Percentiles rank a stretch among this genome's conserved stretches.
Evolutionary conservation across 768 basidiomycete genomes (phyloP).

Genomic region (Amanita pallidorosea): DNA sequence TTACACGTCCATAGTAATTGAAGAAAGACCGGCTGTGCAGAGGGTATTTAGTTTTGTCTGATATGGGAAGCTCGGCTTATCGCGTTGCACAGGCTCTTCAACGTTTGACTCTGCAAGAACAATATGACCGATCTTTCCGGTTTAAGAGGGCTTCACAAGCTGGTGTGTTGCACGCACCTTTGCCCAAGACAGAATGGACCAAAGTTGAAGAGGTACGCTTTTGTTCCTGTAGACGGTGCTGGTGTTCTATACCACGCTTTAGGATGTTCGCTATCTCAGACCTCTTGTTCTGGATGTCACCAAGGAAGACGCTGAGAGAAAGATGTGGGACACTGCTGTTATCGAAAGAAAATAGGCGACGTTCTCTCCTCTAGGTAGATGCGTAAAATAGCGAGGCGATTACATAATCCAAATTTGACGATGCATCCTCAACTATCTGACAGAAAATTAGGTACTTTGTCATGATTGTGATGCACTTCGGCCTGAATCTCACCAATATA

Average conservation of each 20-base stretch:
- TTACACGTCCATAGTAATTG: constrained; percentile 40
- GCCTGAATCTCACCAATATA: constrained; percentile 1
- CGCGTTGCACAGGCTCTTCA: constrained; percentile 51
- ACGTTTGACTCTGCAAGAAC: constrained; percentile 70
- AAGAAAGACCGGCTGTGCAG: constrained; percentile 72
- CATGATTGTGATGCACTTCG: background rate
- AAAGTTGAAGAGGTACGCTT: constrained; percentile 57
- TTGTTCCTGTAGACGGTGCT: background rate
- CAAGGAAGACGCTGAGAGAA: constrained; percentile 70
- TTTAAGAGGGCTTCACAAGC: constrained; percentile 76
- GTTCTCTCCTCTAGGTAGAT: constrained; percentile 1
- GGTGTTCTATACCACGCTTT: constrained; percentile 8
- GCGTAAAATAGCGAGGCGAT: background rate
- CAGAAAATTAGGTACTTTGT: constrained; percentile 39
- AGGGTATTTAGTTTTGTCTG: constrained; percentile 36
- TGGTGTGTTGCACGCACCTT: constrained; percentile 65
- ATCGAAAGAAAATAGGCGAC: constrained; percentile 55
- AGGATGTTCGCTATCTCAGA: constrained; percentile 88
- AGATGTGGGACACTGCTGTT: constrained; percentile 68
- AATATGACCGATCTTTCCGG: constrained; percentile 87
- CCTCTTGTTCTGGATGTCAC: constrained; percentile 65
- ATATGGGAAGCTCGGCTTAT: background rate
- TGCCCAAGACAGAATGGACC: constrained; percentile 78
- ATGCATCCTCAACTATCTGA: constrained; percentile 72
- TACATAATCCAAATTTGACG: background rate